Evolutionary conservation across 768 basidiomycete genomes (phyloP), one percentile per base, ranked within the genome.

Genomic region (Suillus spraguei): DNA sequence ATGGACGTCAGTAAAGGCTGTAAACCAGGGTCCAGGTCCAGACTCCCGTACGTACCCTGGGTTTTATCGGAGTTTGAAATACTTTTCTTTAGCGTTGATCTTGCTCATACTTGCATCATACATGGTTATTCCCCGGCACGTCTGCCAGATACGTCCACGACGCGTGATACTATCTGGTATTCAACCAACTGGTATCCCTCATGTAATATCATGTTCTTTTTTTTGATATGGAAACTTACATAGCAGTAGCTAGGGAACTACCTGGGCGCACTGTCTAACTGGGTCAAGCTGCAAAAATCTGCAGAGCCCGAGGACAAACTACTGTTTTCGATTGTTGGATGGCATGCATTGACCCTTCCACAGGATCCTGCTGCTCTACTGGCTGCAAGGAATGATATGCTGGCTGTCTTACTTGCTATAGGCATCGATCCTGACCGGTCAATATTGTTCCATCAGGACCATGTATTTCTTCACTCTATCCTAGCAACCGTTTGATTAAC

Each of bases 331-430:
- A 88, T 97, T 65, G 96, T 96, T 14, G 96, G 96, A 35, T 90
- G 94, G 85, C 97, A 99, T 72, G 95, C 96, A 13, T 81, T 98
- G 69, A 98, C 95, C 2, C 79, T 99, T 32, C 95, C 95, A 6
- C 95, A 97, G 80, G 81, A 95, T 72, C 92, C 95, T 0, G 72
- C 77, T 42, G 72, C 78, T 14, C 82, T 98, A 9, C 78, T 80
- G 16, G 72, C 78, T 2, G 87, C 95, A 22, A 81, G 91, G 50
- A 81, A 80, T 60, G 89, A 95, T 52, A 88, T 92, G 85, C 80
- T 97, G 32, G 94, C 95, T 0, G 85, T 87, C 9, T 75, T 98
- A 17, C 79, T 99, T 9, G 94, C 96, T 0, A 83, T 94, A 59
- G 95, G 96, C 1, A 81, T 99, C 41, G 88, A 96, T 73, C 91